These are phyloP conservation scores for Linum lewisii DNA, from an alignment of 345 rosid species.

Conservation along the genomic window DNA sequence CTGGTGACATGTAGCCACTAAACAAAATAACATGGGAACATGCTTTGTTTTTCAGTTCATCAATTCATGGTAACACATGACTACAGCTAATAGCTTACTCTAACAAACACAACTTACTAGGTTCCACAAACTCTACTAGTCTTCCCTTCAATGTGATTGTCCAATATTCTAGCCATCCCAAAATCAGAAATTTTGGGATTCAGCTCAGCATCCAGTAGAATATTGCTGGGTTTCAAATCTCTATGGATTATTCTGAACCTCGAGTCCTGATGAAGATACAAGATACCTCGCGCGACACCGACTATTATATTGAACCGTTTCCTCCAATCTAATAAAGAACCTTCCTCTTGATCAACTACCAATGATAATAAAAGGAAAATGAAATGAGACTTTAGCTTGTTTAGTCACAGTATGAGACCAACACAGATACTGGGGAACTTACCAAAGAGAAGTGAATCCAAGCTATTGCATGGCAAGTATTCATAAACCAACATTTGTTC, in stretches of 20 bases:
- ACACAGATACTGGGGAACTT: no score
- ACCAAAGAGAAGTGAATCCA: no score
- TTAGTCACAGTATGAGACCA: no score
- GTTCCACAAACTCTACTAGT: neutral
- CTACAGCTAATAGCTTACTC: neutral
- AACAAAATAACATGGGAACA: no score
- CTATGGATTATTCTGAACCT: no score
- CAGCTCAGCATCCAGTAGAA: neutral
- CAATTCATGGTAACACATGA: neutral
- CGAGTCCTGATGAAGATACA: constrained; percentile 1
- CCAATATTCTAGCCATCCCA: constrained; percentile 1
- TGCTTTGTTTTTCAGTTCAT: no score
- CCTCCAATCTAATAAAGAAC: neutral
- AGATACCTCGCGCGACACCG: neutral
- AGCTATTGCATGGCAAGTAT: no score
- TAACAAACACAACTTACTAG: neutral
- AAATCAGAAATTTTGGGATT: constrained; percentile 4
- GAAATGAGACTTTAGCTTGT: no score
- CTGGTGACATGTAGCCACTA: no score
- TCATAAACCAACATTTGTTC: no score
- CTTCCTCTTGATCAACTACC: neutral
- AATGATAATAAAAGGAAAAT: no score
- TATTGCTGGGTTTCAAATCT: neutral
- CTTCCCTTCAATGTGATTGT: neutral
- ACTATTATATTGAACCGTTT: neutral